Evolutionary conservation across 1,284 basidiomycete species (phyloP).

Genomic region (Athelia sp.): DNA sequence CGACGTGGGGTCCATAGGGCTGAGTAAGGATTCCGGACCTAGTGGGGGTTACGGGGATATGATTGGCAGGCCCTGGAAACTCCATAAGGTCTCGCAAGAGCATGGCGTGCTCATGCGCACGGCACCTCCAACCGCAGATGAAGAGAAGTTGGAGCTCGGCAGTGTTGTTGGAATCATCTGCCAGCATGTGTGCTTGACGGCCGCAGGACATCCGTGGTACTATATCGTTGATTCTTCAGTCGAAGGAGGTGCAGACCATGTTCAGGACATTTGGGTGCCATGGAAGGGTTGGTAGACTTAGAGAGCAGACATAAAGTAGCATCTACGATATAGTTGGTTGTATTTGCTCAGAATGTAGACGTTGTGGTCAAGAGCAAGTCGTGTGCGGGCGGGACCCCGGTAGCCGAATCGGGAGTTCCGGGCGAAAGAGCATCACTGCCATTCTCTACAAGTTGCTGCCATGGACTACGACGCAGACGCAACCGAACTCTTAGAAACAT

Average conservation of each 20-base stretch:
- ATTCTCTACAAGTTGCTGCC: neutral
- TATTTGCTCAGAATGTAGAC: too few species aligned
- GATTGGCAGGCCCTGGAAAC: conserved; percentile 63
- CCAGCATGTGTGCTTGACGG: conserved; percentile 76
- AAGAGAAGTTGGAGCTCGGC: conserved; percentile 47
- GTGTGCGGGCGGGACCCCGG: too few species aligned
- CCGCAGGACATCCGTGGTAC: conserved; percentile 77
- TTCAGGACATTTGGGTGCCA: conserved; percentile 84
- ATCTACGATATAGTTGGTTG: too few species aligned
- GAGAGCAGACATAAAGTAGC: too few species aligned
- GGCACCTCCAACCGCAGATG: conserved; percentile 18
- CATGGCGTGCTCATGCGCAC: conserved; percentile 65
- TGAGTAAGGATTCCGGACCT: conserved; percentile 82
- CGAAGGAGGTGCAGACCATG: conserved; percentile 39
- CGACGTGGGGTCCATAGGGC: conserved; percentile 80
- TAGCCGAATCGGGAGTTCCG: neutral
- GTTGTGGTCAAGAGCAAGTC: too few species aligned
- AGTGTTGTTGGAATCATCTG: conserved; percentile 63
- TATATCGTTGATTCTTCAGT: conserved; percentile 56
- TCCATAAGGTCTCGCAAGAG: conserved; percentile 76
- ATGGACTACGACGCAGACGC: conserved; percentile 67
- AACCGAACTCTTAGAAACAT: conserved; percentile 89
- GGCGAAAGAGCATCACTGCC: neutral
- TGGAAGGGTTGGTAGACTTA: conserved; percentile 83
- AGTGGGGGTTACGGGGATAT: conserved; percentile 70